phyloP scores from a whole-genome alignment of 2,329 filamentous ascomycete genomes.

The Trichoderma atrobrunneum region DNA sequence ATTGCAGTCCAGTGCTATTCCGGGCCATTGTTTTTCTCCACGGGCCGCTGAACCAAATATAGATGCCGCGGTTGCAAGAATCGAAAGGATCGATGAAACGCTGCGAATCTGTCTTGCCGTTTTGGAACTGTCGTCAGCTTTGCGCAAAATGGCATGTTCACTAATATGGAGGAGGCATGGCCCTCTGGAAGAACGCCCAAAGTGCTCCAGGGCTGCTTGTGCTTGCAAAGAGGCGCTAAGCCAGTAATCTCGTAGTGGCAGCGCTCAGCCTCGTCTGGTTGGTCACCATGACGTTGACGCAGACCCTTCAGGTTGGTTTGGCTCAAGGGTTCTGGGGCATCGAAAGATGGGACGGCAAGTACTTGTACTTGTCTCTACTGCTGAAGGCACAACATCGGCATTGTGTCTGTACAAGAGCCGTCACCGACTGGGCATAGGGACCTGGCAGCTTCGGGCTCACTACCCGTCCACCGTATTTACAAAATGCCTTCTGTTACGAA shows the following conservation, averaged over 20 bases:
- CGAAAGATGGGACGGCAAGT: neutral
- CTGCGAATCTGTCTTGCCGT: neutral
- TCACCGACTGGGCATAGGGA: neutral
- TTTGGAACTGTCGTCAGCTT: neutral
- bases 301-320: neutral
- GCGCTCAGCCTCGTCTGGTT: constrained; percentile 5
- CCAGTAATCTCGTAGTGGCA: neutral
- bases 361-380: neutral
- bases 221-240: neutral
- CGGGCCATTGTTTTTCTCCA: neutral
- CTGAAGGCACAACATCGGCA: neutral
- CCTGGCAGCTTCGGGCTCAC: neutral
- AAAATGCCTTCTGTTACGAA: neutral
- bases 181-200: neutral
- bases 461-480: neutral
- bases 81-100: neutral
- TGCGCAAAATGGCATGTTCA: neutral
- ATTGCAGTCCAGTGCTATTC: neutral
- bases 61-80: neutral
- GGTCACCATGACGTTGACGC: constrained; percentile 16
- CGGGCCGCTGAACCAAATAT: neutral
- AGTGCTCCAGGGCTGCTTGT: neutral
- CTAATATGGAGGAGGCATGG: neutral
- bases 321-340: neutral
- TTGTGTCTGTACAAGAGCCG: neutral